These are phyloP conservation scores for Iris pallida DNA, from an alignment of 116 monocot species.

Conservation along the genomic window DNA sequence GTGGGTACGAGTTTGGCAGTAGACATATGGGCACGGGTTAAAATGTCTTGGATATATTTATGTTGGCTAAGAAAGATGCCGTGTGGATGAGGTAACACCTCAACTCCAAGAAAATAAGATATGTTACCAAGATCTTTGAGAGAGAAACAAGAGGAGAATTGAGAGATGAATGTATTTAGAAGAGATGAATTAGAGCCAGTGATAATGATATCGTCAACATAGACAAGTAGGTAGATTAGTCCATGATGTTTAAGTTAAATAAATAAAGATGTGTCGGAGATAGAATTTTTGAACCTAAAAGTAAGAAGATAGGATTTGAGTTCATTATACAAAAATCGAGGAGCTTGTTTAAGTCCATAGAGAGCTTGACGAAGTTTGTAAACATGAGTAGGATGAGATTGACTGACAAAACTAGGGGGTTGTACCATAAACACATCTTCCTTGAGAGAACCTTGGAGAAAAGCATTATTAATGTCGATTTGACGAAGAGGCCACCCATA, in stretches of 20 bases:
- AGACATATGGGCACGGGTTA: neutral
- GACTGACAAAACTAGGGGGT: neutral
- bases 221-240: no score
- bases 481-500: no score
- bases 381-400: neutral
- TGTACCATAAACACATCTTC: neutral
- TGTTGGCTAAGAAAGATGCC: neutral
- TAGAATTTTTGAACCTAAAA: no score
- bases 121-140: neutral
- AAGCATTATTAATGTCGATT: neutral
- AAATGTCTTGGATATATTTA: neutral
- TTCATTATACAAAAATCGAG: no score
- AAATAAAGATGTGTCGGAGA: neutral
- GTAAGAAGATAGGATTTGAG: no score
- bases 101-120: conserved; percentile 11
- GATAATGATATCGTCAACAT: no score
- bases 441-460: neutral
- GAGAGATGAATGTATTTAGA: no score
- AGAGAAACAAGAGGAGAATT: no score
- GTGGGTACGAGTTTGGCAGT: neutral
- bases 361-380: no score
- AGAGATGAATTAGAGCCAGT: no score
- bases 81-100: neutral
- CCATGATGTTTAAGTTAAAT: neutral
- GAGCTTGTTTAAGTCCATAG: no score